Percentiles rank a stretch among this genome's conserved stretches.
Evolutionary conservation across 345 rosid species (phyloP).

Genomic region (Murraya paniculata): DNA sequence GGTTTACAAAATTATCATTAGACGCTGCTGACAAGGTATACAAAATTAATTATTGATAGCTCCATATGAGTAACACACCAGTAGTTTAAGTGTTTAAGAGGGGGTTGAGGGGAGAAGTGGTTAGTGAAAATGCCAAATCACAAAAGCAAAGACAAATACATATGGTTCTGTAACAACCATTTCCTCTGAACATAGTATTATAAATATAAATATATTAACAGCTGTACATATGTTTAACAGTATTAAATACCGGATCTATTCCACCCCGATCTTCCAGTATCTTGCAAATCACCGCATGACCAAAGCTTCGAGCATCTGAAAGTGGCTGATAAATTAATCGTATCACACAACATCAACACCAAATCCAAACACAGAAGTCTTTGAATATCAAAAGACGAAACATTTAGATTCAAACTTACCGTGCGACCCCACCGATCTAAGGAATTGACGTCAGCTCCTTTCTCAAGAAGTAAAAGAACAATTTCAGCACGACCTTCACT

Average conservation of each 20-base stretch:
- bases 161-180: not conserved
- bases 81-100: not conserved
- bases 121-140: not conserved
- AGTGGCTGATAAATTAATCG: slow-evolving; percentile 43
- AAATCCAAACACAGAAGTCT: not conserved
- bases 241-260: slow-evolving; percentile 47
- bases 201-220: not conserved
- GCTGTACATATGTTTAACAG: not conserved
- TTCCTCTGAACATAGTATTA: not conserved
- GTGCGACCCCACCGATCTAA: slow-evolving; percentile 68
- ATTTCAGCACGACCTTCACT: slow-evolving; percentile 56
- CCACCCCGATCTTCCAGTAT: slow-evolving; percentile 50
- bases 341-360: slow-evolving; percentile 9
- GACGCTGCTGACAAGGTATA: not conserved
- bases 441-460: slow-evolving; percentile 57
- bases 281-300: slow-evolving; percentile 47
- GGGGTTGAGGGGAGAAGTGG: not conserved
- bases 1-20: not conserved
- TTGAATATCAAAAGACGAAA: not conserved
- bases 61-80: not conserved
- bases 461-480: slow-evolving; percentile 51
- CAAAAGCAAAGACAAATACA: not conserved
- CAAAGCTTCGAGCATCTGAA: slow-evolving; percentile 52
- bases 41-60: not conserved
- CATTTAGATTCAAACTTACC: slow-evolving; percentile 33